These are phyloP conservation scores for Aspergillus phoenicis DNA, from an alignment of 2,329 filamentous ascomycete species.

Conservation along the genomic window DNA sequence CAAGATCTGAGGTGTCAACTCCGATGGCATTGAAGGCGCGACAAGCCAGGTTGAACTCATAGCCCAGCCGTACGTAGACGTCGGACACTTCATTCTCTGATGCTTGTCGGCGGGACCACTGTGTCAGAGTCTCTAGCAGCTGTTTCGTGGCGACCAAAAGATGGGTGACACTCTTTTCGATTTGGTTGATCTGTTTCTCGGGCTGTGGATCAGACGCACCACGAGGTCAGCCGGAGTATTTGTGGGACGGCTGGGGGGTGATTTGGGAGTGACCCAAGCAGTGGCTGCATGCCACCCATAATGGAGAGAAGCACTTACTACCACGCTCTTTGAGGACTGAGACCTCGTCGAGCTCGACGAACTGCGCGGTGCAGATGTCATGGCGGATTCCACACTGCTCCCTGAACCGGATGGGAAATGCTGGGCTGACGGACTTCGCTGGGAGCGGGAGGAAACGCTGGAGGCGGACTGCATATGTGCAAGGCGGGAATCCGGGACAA, in stretches of 20 bases:
- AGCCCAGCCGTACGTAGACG: constrained; percentile 94
- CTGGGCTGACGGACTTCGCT: constrained; percentile 50
- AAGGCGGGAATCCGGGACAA: constrained; percentile 2
- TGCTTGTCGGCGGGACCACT: constrained; percentile 92
- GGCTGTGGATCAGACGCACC: constrained; percentile 50
- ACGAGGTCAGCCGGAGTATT: constrained; percentile 14
- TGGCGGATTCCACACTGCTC: constrained; percentile 50
- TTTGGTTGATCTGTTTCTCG: constrained; percentile 83
- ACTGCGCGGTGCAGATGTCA: constrained; percentile 64
- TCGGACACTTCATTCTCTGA: constrained; percentile 96
- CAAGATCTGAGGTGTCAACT: constrained; percentile 90
- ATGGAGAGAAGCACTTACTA: constrained; percentile 55
- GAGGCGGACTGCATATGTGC: constrained; percentile 28
- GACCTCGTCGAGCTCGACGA: constrained; percentile 69
- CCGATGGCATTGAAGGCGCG: constrained; percentile 96
- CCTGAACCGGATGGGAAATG: constrained; percentile 39
- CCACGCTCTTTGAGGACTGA: constrained; percentile 56
- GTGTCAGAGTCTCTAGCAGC: constrained; percentile 91
- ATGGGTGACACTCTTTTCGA: constrained; percentile 98
- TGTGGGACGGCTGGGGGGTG: constrained; percentile 5
- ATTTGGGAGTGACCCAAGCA: not conserved
- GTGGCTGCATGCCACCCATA: not conserved
- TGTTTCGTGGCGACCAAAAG: constrained; percentile 97
- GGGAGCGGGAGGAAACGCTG: constrained; percentile 39
- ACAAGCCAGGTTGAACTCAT: constrained; percentile 99